A percentile compares a stretch with the other conserved stretches of the same genome.
Conservation (phyloP, 1,139 yeast genomes). For the Suhomyces ambrosiae region DNA sequence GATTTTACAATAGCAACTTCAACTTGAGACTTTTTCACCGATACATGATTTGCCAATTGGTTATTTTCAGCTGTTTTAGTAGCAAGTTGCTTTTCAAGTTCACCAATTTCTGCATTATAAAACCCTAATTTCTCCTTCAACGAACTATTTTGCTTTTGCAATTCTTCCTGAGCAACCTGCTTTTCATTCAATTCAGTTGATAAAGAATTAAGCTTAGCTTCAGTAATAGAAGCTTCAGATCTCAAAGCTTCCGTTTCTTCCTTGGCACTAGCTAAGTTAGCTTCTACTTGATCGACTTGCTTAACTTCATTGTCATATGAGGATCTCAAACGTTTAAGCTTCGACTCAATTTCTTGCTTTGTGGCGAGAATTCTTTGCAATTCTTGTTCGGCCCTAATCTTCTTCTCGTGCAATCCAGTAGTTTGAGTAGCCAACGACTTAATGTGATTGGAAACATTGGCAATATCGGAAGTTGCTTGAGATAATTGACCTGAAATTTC, state of each 20-base stretch:
- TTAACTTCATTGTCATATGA: constrained; percentile 79
- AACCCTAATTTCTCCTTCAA: constrained; percentile 68
- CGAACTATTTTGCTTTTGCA: constrained; percentile 65
- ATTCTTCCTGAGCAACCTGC: constrained; percentile 59
- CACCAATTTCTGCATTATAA: constrained; percentile 66
- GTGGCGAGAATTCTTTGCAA: constrained; percentile 61
- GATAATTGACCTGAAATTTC: constrained; percentile 70
- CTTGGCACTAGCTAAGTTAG: constrained; percentile 56
- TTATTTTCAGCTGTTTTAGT: constrained; percentile 54
- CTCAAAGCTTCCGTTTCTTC: constrained; percentile 73
- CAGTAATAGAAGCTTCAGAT: constrained; percentile 76
- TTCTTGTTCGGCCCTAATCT: constrained; percentile 76
- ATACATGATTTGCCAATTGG: constrained; percentile 61
- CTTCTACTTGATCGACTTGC: constrained; percentile 72
- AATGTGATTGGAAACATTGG: constrained; percentile 83
- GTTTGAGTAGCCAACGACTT: constrained; percentile 79
- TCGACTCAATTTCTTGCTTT: constrained; percentile 71
- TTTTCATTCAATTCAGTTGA: constrained; percentile 66
- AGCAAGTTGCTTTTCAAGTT: constrained; percentile 58
- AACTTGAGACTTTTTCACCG: constrained; percentile 70
- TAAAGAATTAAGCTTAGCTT: constrained; percentile 76
- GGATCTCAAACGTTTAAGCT: constrained; percentile 64
- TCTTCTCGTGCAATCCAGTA: constrained; percentile 66
- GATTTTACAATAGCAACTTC: constrained; percentile 62
- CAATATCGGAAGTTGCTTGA: constrained; percentile 81